Conservation (phyloP, 768 basidiomycete species). For the Gloeophyllum trabeum region DNA sequence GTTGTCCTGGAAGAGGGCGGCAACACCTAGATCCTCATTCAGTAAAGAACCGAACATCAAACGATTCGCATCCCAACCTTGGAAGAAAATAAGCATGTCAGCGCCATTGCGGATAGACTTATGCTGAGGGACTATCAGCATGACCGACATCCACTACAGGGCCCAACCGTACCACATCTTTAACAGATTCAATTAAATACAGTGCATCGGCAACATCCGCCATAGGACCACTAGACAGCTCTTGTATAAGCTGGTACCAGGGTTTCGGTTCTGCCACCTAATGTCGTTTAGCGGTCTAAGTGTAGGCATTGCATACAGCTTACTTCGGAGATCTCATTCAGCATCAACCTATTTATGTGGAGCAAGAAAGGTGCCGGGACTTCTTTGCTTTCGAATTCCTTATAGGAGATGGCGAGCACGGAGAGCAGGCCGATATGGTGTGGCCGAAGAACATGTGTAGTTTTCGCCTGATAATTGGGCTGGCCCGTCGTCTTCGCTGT, state of each 20-base stretch:
- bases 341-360: conserved; percentile 52
- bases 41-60: too few species aligned
- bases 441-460: conserved; percentile 58
- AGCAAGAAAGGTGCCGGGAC: conserved; percentile 49
- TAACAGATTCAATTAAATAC: conserved; percentile 17
- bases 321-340: conserved; percentile 67
- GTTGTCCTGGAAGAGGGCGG: too few species aligned
- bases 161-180: not conserved
- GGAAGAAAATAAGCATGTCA: too few species aligned
- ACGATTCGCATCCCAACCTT: too few species aligned
- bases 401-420: conserved; percentile 51
- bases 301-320: not conserved
- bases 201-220: conserved; percentile 28
- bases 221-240: conserved; percentile 33
- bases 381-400: conserved; percentile 39
- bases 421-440: conserved; percentile 67
- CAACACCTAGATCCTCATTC: too few species aligned
- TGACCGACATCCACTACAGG: too few species aligned
- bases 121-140: not conserved
- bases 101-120: too few species aligned
- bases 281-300: not conserved
- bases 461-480: conserved; percentile 28
- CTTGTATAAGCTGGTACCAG: conserved; percentile 34
- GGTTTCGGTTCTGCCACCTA: conserved; percentile 58
- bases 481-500: too few species aligned